Percentiles rank a stretch among this genome's conserved stretches.
Conservation (phyloP, 345 rosid genomes). For the Raphanus raphanistrum region DNA sequence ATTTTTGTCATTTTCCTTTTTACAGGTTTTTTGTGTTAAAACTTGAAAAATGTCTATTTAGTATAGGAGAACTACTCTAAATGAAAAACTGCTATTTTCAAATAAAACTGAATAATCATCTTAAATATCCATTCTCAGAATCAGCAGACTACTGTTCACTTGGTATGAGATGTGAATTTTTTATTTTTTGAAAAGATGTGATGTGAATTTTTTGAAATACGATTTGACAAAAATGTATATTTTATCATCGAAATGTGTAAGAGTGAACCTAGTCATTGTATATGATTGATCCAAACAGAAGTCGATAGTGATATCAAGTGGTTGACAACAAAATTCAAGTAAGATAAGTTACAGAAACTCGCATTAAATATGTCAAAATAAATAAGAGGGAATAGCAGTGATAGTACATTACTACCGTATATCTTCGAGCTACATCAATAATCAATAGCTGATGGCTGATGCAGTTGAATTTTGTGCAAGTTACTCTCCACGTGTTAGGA, state of each 20-base stretch:
- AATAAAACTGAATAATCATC: neutral
- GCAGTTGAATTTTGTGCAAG: neutral
- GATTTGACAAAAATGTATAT: neutral
- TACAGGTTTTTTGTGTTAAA: too few species aligned
- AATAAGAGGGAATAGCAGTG: neutral
- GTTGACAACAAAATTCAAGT: neutral
- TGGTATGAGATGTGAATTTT: too few species aligned
- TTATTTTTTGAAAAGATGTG: too few species aligned
- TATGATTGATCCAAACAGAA: neutral
- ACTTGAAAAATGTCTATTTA: too few species aligned
- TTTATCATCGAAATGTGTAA: neutral
- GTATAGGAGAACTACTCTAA: too few species aligned
- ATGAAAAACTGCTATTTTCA: neutral
- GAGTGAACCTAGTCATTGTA: neutral
- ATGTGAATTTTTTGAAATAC: neutral
- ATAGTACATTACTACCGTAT: neutral
- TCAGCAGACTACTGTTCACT: too few species aligned
- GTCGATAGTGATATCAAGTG: neutral
- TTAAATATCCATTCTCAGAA: too few species aligned
- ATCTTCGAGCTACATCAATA: neutral
- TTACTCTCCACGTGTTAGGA: constrained; percentile 8
- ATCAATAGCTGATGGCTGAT: neutral
- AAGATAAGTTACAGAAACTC: neutral
- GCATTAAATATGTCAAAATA: neutral
- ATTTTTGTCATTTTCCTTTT: too few species aligned